phyloP scores from a whole-genome alignment of 2,329 filamentous ascomycete genomes.

The Penicillium sp. region DNA sequence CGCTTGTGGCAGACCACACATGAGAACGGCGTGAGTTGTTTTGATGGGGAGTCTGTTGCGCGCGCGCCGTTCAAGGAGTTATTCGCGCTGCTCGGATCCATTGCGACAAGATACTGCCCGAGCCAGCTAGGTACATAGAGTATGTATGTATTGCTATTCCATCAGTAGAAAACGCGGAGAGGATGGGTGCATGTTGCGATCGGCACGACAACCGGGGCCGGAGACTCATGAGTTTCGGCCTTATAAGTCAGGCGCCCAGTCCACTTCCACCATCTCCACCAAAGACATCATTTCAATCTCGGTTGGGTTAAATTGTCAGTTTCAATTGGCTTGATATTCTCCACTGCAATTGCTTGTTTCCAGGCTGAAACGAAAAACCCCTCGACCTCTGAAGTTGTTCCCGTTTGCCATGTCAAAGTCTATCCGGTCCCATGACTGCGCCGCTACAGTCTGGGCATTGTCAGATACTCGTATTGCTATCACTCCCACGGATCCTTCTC shows the following conservation, averaged over 20 bases:
- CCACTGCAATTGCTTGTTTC: neutral
- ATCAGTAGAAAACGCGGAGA: neutral
- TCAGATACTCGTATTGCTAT: neutral
- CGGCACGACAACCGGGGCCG: neutral
- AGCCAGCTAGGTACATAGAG: neutral
- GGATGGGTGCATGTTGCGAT: neutral
- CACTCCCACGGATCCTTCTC: neutral
- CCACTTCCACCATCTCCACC: neutral
- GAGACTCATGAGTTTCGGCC: neutral
- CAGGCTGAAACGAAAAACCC: neutral
- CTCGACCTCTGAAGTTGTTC: neutral
- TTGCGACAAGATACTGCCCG: neutral
- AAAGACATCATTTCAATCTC: slow-evolving; percentile 2
- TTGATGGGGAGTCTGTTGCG: slow-evolving; percentile 22
- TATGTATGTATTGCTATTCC: neutral
- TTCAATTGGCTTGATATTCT: neutral
- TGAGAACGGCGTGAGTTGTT: slow-evolving; percentile 20
- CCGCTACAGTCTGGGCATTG: neutral
- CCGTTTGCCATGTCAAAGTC: neutral
- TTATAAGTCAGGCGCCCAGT: neutral
- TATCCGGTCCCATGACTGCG: neutral
- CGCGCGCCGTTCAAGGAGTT: neutral
- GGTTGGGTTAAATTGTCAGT: neutral
- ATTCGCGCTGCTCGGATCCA: slow-evolving; percentile 1
- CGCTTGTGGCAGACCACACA: slow-evolving; percentile 43